Percentiles rank a stretch among this genome's conserved stretches.
Conservation (phyloP, 2,329 filamentous ascomycete species). For the Chrysoporthe puriensis region DNA sequence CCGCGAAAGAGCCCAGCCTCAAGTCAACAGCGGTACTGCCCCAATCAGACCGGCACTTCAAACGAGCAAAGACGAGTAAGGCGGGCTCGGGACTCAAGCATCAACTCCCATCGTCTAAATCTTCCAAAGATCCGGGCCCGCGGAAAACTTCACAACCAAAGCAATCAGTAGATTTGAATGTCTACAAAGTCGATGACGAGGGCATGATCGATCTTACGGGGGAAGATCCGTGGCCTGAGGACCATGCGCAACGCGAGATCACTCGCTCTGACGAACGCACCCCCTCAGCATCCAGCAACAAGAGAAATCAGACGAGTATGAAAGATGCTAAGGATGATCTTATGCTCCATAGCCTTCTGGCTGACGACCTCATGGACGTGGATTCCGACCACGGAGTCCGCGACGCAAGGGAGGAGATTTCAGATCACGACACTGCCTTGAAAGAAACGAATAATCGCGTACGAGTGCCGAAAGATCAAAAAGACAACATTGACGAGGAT, state of each 20-base stretch:
- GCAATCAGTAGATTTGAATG: neutral
- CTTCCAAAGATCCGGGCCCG: too few species aligned
- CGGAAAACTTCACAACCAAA: neutral
- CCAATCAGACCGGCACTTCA: neutral
- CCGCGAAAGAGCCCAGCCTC: neutral
- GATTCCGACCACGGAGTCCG: neutral
- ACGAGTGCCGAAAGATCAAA: neutral
- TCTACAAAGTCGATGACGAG: slow-evolving; percentile 22
- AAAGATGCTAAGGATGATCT: neutral
- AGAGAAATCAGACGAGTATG: neutral
- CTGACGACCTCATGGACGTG: slow-evolving; percentile 3
- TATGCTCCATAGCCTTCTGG: neutral
- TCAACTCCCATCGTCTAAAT: neutral
- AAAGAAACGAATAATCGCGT: too few species aligned
- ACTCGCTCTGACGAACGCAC: neutral
- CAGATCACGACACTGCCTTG: too few species aligned
- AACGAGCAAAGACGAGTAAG: neutral
- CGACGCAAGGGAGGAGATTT: neutral
- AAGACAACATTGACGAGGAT: neutral
- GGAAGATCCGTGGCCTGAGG: neutral
- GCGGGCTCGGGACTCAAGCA: too few species aligned
- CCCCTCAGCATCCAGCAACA: neutral
- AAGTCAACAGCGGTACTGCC: neutral
- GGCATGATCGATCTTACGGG: slow-evolving; percentile 25
- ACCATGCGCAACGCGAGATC: neutral